Percentiles rank a stretch among this genome's conserved stretches.
Evolutionary conservation across 192 early-diverging fungal species (phyloP).

Genomic region (Coemansia sp.): DNA sequence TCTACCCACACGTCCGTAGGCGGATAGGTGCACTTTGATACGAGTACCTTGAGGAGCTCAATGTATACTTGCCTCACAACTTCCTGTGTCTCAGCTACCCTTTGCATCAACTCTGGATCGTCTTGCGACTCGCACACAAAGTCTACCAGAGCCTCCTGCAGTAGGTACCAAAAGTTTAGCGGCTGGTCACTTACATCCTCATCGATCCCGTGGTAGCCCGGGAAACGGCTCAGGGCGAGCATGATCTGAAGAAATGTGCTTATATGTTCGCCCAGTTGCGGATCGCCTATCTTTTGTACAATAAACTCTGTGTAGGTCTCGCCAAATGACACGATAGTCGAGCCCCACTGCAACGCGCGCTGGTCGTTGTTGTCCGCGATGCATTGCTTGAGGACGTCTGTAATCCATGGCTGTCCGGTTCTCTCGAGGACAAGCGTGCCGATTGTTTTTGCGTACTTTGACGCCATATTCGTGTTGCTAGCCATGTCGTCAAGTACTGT

Average conservation of each 20-base stretch:
- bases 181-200: conserved; percentile 71
- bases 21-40: conserved; percentile 62
- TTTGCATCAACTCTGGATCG: conserved; percentile 6
- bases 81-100: conserved; percentile 13
- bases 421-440: conserved; percentile 28
- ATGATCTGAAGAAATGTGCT: conserved; percentile 41
- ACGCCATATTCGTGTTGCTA: conserved; percentile 33
- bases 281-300: conserved; percentile 12
- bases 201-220: conserved; percentile 67
- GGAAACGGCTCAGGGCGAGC: conserved; percentile 67
- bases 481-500: conserved; percentile 44
- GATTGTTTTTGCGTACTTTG: conserved; percentile 28
- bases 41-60: conserved; percentile 56
- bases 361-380: conserved; percentile 14
- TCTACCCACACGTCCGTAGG: conserved; percentile 53
- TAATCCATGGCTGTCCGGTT: conserved; percentile 32
- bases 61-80: conserved; percentile 53
- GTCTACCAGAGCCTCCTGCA: conserved; percentile 70
- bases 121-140: conserved; percentile 29
- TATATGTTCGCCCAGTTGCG: conserved; percentile 10
- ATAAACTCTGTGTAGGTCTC: conserved; percentile 47
- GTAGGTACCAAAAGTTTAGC: conserved; percentile 70
- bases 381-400: conserved; percentile 13
- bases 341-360: conserved; percentile 28
- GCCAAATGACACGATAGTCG: conserved; percentile 38